These are phyloP conservation scores for Ilyonectria robusta DNA, from an alignment of 2,329 filamentous ascomycete genomes.

Conservation along the genomic window DNA sequence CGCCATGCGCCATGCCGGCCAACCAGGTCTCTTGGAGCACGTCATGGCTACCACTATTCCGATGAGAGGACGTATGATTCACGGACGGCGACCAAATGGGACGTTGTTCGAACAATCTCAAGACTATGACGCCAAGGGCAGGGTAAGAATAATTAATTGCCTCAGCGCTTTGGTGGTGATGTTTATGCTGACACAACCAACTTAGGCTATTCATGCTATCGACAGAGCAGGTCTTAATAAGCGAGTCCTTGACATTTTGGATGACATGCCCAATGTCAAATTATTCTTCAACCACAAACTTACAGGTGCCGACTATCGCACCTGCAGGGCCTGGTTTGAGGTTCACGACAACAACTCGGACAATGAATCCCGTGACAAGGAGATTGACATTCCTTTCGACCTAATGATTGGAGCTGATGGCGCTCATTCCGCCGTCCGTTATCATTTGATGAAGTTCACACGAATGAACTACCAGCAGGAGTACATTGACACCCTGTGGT, in stretches of 20 bases:
- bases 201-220: conserved; percentile 84
- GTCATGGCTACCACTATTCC: conserved; percentile 87
- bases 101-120: conserved; percentile 85
- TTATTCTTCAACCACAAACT: conserved; percentile 96
- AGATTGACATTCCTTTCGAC: conserved; percentile 90
- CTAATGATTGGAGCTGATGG: conserved; percentile 95
- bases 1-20: conserved; percentile 80
- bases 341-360: conserved; percentile 55
- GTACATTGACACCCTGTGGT: conserved; percentile 98
- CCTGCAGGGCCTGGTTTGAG: conserved; percentile 91
- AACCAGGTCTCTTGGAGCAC: conserved; percentile 77
- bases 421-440: conserved; percentile 91
- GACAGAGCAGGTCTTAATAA: conserved; percentile 90
- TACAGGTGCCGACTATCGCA: conserved; percentile 87
- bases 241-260: conserved; percentile 85
- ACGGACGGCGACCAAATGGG: conserved; percentile 76
- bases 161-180: conserved; percentile 26
- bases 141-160: conserved; percentile 67
- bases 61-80: conserved; percentile 98
- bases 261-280: conserved; percentile 88
- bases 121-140: conserved; percentile 89
- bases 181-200: conserved; percentile 26
- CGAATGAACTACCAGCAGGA: conserved; percentile 93
- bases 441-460: conserved; percentile 95
- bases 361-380: conserved; percentile 65